Base-by-base conservation (phyloP, 768 basidiomycete species). In the Kwoniella shandongensis region DNA sequence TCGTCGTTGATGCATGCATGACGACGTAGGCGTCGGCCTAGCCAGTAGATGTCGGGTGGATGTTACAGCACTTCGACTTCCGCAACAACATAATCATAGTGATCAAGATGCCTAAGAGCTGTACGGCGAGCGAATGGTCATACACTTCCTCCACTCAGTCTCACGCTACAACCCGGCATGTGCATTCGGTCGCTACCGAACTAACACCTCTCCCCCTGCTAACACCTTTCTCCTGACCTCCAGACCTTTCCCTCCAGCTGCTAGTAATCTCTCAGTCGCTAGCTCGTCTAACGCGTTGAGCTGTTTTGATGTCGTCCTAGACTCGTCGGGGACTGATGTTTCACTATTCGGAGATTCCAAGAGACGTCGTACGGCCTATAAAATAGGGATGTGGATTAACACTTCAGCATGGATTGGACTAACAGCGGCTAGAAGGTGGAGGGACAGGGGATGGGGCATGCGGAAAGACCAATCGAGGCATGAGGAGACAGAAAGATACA, bases 261-360 rank as follows among this genome's bases (percentile, higher is more conserved):
- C 58, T 38, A 71, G 57, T 29, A 75, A 32, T 40, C 55, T 51
- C 36, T 75, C 71, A 17, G 63, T 67, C 2, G 71, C 65, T 8
- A 75, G 49, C 36, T 62, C 47, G 20, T 60, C 54, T 23, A 75
- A 44, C 1, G 62, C 59, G 30, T 57, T 20, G 1, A 75, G 25
- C 49, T 69, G 59, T 12, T 48, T 45, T 22, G 45, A 18, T 2
- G 61, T 56, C 1, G 62, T 54, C 25, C 42, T 23, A 35, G 49
- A 41, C 13, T 61, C 53, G 27, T 22, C 22, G 13, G 68, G 60
- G 2, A 67, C 58, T 12, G 57, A 20, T 8, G 62, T 61, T 22
- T 51, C 54, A 7, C 29, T 25, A 23, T 47, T 39, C 8, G 30
- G 22, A 20, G 54, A 47, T 40, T 66, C 57, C 13, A 67, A 44